Conservation (phyloP, 768 basidiomycete species). For the Kwoniella bestiolae region DNA sequence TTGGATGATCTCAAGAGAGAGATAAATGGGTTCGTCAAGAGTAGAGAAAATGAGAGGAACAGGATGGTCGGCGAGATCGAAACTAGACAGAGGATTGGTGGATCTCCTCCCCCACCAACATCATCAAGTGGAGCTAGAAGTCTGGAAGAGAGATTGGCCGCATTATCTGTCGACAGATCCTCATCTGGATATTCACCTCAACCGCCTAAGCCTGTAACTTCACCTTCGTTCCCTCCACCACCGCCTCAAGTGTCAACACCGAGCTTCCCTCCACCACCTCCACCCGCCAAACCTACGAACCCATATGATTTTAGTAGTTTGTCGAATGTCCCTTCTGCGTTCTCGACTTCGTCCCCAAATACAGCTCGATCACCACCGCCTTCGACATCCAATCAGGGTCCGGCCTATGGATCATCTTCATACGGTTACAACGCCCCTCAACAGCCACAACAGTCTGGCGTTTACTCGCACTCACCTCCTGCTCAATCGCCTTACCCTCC, state of each 20-base stretch:
- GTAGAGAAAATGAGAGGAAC: constrained; percentile 73
- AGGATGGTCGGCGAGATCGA: constrained; percentile 71
- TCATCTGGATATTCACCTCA: constrained; percentile 20
- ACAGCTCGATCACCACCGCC: constrained; percentile 60
- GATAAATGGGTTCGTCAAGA: constrained; percentile 67
- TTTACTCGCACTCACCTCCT: constrained; percentile 42
- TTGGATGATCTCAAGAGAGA: constrained; percentile 66
- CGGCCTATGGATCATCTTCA: constrained; percentile 15
- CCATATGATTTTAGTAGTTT: constrained; percentile 52
- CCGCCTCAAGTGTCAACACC: constrained; percentile 27
- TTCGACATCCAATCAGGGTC: too few species aligned
- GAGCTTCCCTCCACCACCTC: constrained; percentile 49
- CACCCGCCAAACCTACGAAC: constrained; percentile 60
- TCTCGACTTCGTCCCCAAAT: constrained; percentile 58
- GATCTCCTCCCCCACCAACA: constrained; percentile 53
- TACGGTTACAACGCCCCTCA: constrained; percentile 4
- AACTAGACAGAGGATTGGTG: constrained; percentile 68
- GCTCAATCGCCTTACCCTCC: constrained; percentile 63
- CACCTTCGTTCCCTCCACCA: constrained; percentile 26
- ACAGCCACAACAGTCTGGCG: constrained; percentile 6
- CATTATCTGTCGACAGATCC: constrained; percentile 31
- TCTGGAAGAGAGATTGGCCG: constrained; percentile 38
- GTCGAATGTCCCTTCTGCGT: constrained; percentile 40
- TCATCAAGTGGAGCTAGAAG: constrained; percentile 43
- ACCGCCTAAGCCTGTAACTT: constrained; percentile 9